Percentiles rank a stretch among this genome's conserved stretches.
These are phyloP conservation scores for Puccinellia tenuiflora DNA, from an alignment of 176 grass and related monocot species.

Conservation along the genomic window DNA sequence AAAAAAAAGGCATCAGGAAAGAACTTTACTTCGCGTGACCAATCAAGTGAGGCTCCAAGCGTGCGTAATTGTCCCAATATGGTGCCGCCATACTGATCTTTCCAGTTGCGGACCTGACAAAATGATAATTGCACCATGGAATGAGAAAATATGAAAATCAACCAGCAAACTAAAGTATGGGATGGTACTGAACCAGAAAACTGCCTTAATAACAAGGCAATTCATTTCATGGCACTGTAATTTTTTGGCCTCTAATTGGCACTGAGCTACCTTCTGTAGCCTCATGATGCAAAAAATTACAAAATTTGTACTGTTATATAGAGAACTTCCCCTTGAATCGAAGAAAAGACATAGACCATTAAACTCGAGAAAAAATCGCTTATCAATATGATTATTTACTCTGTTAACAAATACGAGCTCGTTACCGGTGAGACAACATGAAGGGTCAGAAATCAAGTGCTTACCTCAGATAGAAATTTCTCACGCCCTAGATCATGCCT, in stretches of 20 bases:
- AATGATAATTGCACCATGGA: conserved; percentile 17
- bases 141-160: conserved; percentile 21
- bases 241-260: background rate
- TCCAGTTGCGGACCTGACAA: conserved; percentile 83
- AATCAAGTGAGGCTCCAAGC: conserved; percentile 89
- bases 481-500: conserved; percentile 90
- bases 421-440: background rate
- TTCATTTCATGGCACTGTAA: background rate
- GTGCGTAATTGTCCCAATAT: conserved; percentile 70
- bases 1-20: background rate
- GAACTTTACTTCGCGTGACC: conserved; percentile 70
- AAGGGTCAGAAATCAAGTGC: background rate
- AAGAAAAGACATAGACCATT: background rate
- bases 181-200: background rate
- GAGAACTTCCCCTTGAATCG: background rate
- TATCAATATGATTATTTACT: background rate
- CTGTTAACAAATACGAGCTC: background rate
- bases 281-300: background rate
- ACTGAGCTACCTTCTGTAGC: background rate
- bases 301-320: background rate
- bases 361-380: background rate
- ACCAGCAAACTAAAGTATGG: background rate
- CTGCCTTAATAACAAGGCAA: background rate
- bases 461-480: conserved; percentile 71
- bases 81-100: conserved; percentile 73